Percentiles rank a stretch among this genome's conserved stretches.
Conservation (phyloP, 1,139 yeast genomes). For the Yamadazyma friedrichii region DNA sequence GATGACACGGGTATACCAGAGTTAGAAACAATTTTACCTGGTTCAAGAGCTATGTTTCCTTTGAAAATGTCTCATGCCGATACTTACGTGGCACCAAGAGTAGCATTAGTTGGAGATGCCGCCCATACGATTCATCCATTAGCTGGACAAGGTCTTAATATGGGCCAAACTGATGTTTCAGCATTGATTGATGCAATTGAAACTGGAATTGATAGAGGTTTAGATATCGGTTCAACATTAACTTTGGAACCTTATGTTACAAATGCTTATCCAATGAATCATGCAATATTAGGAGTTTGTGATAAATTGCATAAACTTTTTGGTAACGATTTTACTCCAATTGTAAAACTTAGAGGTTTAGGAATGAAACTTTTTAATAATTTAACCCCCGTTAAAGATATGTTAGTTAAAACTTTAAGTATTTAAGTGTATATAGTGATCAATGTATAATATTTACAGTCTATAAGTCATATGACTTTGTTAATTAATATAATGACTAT, state of each 20-base stretch:
- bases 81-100: constrained; percentile 75
- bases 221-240: constrained; percentile 83
- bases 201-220: constrained; percentile 68
- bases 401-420: constrained; percentile 31
- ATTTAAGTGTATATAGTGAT: constrained; percentile 2
- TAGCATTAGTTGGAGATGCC: constrained; percentile 95
- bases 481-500: not conserved
- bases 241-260: constrained; percentile 86
- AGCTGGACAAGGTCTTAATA: constrained; percentile 96
- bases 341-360: constrained; percentile 70
- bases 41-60: constrained; percentile 86
- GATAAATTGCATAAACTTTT: constrained; percentile 91
- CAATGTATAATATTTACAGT: not conserved
- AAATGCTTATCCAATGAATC: constrained; percentile 76
- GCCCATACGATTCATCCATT: constrained; percentile 97
- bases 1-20: constrained; percentile 9
- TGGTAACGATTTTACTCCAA: constrained; percentile 68
- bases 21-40: constrained; percentile 44
- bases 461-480: not conserved
- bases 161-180: constrained; percentile 96
- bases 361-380: constrained; percentile 73
- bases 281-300: constrained; percentile 78
- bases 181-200: constrained; percentile 69
- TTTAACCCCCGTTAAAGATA: constrained; percentile 58
- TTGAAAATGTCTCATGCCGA: constrained; percentile 88